Conservation (phyloP, 2,329 filamentous ascomycete species). For the Colletotrichum sp. region DNA sequence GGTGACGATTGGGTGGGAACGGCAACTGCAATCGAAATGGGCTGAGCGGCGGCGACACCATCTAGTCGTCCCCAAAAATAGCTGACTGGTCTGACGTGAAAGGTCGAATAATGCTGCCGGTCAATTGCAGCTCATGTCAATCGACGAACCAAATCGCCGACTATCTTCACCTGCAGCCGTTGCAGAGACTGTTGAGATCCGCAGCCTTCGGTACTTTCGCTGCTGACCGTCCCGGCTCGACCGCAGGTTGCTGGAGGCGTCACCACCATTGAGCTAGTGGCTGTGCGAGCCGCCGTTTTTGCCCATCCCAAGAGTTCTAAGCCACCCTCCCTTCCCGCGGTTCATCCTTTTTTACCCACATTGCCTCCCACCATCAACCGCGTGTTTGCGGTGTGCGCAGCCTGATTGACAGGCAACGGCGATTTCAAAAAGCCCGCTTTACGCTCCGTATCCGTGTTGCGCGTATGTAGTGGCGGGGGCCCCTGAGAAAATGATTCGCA, state of each 20-base stretch:
- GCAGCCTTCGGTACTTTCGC: background rate
- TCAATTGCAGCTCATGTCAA: background rate
- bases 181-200: background rate
- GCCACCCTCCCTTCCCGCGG: background rate
- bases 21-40: background rate
- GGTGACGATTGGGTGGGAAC: conserved; percentile 4
- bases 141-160: background rate
- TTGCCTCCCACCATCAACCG: background rate
- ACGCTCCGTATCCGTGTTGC: background rate
- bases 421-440: background rate
- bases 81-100: background rate
- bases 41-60: background rate
- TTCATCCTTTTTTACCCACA: background rate
- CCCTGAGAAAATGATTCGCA: background rate
- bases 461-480: background rate
- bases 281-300: background rate
- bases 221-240: background rate
- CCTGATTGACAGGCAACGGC: background rate
- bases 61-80: background rate
- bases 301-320: background rate
- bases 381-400: background rate
- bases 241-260: background rate
- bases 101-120: background rate
- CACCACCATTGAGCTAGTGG: background rate
- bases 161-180: background rate